A percentile compares a stretch with the other conserved stretches of the same genome.
These are phyloP conservation scores for Coelastrella sp. DNA, from an alignment of 139 green algal species.

Conservation along the genomic window DNA sequence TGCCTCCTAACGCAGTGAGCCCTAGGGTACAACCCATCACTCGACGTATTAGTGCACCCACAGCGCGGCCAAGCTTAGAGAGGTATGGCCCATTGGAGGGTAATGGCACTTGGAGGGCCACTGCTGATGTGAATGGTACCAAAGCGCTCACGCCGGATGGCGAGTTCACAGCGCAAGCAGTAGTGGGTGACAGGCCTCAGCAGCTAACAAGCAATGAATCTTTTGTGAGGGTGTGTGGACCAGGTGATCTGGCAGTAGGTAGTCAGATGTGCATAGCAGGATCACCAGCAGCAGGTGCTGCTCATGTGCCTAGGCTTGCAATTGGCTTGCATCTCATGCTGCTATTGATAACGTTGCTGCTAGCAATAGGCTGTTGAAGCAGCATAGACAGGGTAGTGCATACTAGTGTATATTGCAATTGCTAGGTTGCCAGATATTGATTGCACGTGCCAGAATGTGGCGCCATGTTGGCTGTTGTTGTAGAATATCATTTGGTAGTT, in stretches of 20 bases:
- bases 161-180: background rate
- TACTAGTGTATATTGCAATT: no score
- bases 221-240: background rate
- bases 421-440: no score
- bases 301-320: background rate
- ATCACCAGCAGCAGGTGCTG: no score
- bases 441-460: no score
- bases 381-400: no score
- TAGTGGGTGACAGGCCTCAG: background rate
- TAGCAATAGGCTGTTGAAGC: no score
- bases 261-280: background rate
- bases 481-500: no score
- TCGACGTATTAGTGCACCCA: no score
- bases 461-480: no score
- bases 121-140: background rate
- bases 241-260: background rate
- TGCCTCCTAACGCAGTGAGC: background rate
- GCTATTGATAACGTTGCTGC: no score
- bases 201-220: background rate
- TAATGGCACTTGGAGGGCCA: background rate
- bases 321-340: background rate
- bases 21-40: no score
- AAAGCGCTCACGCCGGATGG: background rate
- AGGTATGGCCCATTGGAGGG: background rate
- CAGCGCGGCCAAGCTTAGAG: no score